Conservation (phyloP, 306 rosid genomes). For the Castanopsis chinensis region DNA sequence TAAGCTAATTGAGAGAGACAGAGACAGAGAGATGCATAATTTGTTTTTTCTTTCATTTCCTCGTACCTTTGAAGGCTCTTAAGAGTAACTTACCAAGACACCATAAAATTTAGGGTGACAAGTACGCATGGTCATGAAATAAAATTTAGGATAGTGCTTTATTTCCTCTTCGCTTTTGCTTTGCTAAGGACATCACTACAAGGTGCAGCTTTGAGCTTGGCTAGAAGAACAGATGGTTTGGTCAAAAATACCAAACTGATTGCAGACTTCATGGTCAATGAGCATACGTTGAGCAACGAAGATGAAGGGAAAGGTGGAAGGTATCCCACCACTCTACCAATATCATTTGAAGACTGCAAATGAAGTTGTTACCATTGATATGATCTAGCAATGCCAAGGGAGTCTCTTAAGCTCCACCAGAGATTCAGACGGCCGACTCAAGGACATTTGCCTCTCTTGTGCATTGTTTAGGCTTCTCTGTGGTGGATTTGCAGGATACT, state of each 20-base stretch:
- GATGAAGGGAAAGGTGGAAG: not conserved
- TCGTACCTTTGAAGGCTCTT: too few relatives aligned
- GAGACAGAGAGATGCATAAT: too few relatives aligned
- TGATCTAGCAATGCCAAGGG: not conserved
- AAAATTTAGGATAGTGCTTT: not conserved
- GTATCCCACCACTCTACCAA: not conserved
- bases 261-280: not conserved
- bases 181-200: not conserved
- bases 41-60: too few relatives aligned
- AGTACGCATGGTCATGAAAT: accelerated
- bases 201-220: not conserved
- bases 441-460: not conserved
- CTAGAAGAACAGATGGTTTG: not conserved
- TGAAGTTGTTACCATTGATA: not conserved
- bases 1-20: too few relatives aligned
- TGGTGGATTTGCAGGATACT: not conserved
- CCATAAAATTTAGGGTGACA: too few relatives aligned
- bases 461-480: not conserved
- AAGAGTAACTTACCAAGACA: too few relatives aligned
- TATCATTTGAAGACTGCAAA: not conserved
- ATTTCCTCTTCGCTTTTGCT: not conserved
- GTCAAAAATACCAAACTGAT: too few relatives aligned
- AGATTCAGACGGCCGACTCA: not conserved
- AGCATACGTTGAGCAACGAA: not conserved
- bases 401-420: not conserved